These are phyloP conservation scores for Zostera marina DNA, from an alignment of 116 monocot genomes.

Conservation along the genomic window DNA sequence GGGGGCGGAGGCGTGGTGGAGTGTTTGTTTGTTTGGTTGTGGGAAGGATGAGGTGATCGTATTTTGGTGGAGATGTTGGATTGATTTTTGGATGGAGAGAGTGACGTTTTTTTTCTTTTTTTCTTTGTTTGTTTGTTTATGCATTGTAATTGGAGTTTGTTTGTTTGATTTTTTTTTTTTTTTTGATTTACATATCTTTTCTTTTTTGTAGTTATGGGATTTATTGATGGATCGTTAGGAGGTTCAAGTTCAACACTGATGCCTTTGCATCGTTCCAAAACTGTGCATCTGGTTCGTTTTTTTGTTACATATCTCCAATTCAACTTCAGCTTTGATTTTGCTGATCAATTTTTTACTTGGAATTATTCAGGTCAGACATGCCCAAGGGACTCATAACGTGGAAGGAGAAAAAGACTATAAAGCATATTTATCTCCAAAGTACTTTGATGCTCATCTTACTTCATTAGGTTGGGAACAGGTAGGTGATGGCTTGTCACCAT, in stretches of 20 bases:
- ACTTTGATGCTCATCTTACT: constrained; percentile 87
- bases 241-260: background rate
- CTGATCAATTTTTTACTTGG: background rate
- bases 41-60: too few relatives aligned
- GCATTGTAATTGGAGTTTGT: too few relatives aligned
- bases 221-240: background rate
- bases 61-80: too few relatives aligned
- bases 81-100: too few relatives aligned
- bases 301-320: background rate
- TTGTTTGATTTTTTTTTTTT: too few relatives aligned
- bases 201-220: background rate
- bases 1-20: too few relatives aligned
- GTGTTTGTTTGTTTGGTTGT: too few relatives aligned
- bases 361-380: constrained; percentile 72
- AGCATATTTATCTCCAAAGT: constrained; percentile 46
- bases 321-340: background rate
- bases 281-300: constrained; percentile 1
- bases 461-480: constrained; percentile 84
- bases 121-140: too few relatives aligned
- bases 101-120: too few relatives aligned
- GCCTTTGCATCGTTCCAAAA: constrained; percentile 1
- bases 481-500: constrained; percentile 16
- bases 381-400: constrained; percentile 83
- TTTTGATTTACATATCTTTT: background rate
- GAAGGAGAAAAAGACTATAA: constrained; percentile 59